Evolutionary conservation across 192 early-diverging fungal species (phyloP), one percentile per base, ranked within the genome.

Genomic region (Mortierella antarctica): DNA sequence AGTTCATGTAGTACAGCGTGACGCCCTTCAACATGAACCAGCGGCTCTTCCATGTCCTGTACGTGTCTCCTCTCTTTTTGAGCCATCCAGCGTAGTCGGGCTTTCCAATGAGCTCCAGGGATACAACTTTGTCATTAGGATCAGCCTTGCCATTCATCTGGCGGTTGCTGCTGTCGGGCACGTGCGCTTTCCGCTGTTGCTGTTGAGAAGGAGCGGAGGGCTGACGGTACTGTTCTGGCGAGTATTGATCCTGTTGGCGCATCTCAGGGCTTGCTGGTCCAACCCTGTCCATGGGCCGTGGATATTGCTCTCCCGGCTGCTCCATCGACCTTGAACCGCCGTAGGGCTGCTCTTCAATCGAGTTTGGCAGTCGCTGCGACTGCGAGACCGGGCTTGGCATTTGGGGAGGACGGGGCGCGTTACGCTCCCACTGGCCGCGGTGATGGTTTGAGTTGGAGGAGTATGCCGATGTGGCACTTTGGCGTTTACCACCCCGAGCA

Each of bases 1-100:
- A 83, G 57, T 90, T 89, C 63, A 91, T 88, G 65, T 90, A 90
- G 64, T 84, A 91, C 23, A 91, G 62, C 41, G 86, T 86, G 0
- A 78, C 68, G 0, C 86, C 89, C 58, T 91, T 89, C 17, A 91
- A 69, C 45, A 91, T 85, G 69, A 88, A 91, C 86, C 84, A 91
- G 31, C 90, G 81, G 39, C 83, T 87, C 67, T 90, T 89, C 88
- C 88, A 91, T 0, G 84, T 87, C 39, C 84, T 84, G 62, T 91
- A 90, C 17, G 83, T 86, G 58, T 88, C 89, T 7, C 86, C 84
- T 47, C 88, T 83, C 59, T 91, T 91, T 62, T 88, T 84, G 45
- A 91, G 71, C 82, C 83, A 90, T 9, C 90, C 90, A 61, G 87
- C 84, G 71, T 89, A 83, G 62, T 91, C 90, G 8, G 90, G 88